Evolutionary conservation across 257 asterid genomes (phyloP).

Genomic region (Rehmannia glutinosa): DNA sequence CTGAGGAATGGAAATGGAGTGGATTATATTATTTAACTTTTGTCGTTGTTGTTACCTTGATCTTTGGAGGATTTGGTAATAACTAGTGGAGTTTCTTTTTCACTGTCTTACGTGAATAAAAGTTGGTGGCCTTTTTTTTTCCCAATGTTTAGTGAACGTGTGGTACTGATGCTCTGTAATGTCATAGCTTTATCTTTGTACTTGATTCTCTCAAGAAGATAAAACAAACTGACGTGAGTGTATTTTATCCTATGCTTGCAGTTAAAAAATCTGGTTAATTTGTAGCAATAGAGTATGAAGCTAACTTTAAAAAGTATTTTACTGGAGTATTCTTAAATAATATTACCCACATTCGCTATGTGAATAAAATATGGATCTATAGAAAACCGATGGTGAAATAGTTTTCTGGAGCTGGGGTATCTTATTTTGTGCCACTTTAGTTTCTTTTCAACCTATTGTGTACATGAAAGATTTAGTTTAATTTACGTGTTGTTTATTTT

Average conservation of each 20-base stretch:
- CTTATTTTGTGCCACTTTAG: background rate
- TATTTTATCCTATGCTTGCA: background rate
- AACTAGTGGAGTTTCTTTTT: constrained; percentile 6
- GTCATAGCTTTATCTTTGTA: background rate
- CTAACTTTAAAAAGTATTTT: background rate
- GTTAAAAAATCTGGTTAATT: background rate
- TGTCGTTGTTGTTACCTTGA: constrained; percentile 10
- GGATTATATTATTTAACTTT: constrained; percentile 6
- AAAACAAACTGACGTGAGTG: background rate
- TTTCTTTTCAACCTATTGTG: background rate
- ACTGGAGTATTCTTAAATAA: background rate
- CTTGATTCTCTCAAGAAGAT: background rate
- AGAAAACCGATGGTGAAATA: constrained; percentile 1
- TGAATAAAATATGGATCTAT: background rate
- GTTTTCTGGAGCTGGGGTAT: background rate
- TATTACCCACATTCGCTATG: background rate
- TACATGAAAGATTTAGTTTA: background rate
- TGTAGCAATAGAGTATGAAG: background rate
- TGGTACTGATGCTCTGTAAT: background rate
- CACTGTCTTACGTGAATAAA: constrained; percentile 8
- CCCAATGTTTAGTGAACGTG: constrained; percentile 11
- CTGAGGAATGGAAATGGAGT: constrained; percentile 14
- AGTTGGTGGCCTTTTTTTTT: background rate
- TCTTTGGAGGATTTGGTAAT: constrained; percentile 22
- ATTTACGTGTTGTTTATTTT: background rate